phyloP scores from a whole-genome alignment of 441 rosid species.

The Jatropha podagrica region DNA sequence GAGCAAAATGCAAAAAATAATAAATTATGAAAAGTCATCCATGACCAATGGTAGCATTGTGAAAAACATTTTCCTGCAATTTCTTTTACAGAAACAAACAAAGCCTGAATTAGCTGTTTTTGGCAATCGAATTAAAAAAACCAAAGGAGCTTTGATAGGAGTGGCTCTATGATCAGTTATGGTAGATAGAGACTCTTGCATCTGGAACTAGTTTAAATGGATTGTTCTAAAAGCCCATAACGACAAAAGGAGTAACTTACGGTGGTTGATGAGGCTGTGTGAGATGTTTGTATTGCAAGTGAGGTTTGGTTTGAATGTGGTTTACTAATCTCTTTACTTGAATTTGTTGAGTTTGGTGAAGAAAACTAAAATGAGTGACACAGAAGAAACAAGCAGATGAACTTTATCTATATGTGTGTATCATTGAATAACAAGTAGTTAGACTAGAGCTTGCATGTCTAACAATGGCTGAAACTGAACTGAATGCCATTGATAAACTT shows the following conservation, averaged over 20 bases:
- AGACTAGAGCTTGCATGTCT: not conserved
- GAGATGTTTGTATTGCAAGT: constrained; percentile 48
- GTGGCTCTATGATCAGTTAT: too few species aligned
- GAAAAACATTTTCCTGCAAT: too few species aligned
- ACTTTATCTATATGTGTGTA: not conserved
- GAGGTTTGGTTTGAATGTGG: constrained; percentile 65
- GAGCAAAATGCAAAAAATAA: too few species aligned
- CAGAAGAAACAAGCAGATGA: constrained; percentile 25
- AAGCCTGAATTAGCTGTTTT: too few species aligned
- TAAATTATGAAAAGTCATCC: too few species aligned
- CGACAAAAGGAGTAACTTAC: not conserved
- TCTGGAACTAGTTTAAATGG: too few species aligned
- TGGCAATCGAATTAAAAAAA: too few species aligned
- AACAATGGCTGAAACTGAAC: constrained; percentile 36
- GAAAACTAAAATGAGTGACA: constrained; percentile 27
- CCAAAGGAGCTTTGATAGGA: too few species aligned
- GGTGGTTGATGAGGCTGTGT: constrained; percentile 34
- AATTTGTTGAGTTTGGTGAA: constrained; percentile 46
- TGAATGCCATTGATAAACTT: constrained; percentile 38
- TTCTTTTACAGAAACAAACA: too few species aligned
- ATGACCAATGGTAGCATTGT: too few species aligned
- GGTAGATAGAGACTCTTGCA: too few species aligned
- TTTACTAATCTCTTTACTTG: constrained; percentile 23
- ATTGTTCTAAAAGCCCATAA: not conserved
- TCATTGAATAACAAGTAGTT: not conserved